These are phyloP conservation scores for Aspergillus calidoustus DNA, from an alignment of 2,329 filamentous ascomycete genomes.

Conservation along the genomic window DNA sequence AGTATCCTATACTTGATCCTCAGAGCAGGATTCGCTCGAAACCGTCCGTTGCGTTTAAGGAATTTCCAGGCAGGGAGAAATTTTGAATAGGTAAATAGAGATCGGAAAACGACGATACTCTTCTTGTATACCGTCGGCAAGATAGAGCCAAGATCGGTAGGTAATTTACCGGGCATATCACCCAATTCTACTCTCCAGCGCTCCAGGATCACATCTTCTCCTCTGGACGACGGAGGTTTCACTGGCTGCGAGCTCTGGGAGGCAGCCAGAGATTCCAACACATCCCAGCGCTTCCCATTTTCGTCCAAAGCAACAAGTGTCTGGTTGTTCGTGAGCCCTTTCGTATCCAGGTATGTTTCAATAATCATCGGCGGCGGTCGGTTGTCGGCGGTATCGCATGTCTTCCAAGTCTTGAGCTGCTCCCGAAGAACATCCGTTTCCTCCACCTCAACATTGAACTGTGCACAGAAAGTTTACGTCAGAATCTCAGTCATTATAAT, in stretches of 20 bases:
- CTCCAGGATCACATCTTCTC: constrained; percentile 81
- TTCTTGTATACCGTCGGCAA: constrained; percentile 96
- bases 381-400: constrained; percentile 74
- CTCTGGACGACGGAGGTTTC: constrained; percentile 52
- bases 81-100: constrained; percentile 79
- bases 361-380: constrained; percentile 83
- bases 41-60: constrained; percentile 73
- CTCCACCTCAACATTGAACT: constrained; percentile 96
- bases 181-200: constrained; percentile 88
- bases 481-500: not conserved
- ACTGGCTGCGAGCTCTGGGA: constrained; percentile 53
- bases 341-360: constrained; percentile 85
- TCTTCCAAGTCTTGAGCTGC: constrained; percentile 80
- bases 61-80: constrained; percentile 88
- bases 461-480: constrained; percentile 10
- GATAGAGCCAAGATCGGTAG: constrained; percentile 59
- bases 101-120: constrained; percentile 91
- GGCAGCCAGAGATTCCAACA: constrained; percentile 76
- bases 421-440: constrained; percentile 88
- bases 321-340: constrained; percentile 79
- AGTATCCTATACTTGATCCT: constrained; percentile 80
- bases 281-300: constrained; percentile 89
- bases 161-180: constrained; percentile 60
- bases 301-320: constrained; percentile 88
- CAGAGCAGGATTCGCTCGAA: constrained; percentile 65